Base-by-base conservation (phyloP, 1,284 basidiomycete genomes). In the Marasmius tenuissimus region DNA sequence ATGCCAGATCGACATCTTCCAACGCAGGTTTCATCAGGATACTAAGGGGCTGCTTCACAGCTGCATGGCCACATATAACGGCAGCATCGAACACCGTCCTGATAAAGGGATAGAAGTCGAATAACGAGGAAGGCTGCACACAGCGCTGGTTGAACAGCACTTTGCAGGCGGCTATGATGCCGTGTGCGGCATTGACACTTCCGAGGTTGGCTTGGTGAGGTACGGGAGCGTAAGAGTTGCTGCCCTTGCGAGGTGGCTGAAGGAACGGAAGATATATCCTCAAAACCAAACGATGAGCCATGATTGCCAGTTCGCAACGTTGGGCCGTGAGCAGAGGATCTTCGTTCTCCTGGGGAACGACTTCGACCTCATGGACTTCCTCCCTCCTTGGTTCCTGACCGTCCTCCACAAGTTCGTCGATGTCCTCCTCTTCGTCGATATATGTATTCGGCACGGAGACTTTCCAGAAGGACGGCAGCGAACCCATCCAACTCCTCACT, bases 221-320 rank as follows among this genome's bases (percentile, higher is more conserved):
- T 16, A 66, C 61, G 67, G 57, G 69, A 59, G 61, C 68, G 61
- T 59, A 55, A 65, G 64, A 51, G 61, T 67, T 69, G 65, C 67
- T 27, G 27, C 27, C 27, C 27, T 27, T 27, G 27, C 27, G 27
- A 27, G 27, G 45, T 10, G 9, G 73, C 12, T 75, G 81, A 59
- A 89, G 70, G 72, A 90, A 89, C 0, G 89, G 89, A n/a, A 86
- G 70, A 70, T 88, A 91, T 9, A 85, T 75, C 71, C 84, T 85
- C 65, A 91, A 74, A 60, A 89, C 77, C 55, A 89, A 70, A 48
- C 84, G 75, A 62, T 89, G 81, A 5, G 86, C 85, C 47, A 82
- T 75, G 42, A 88, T 81, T 0, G 80, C 79, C 50, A 91, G 74
- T 65, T 88, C 88, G 67, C 80, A 88, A 33, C 80, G 80, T 66